Evolutionary conservation across 2,329 filamentous ascomycete genomes (phyloP).

Genomic region (Westerdykella aurantiaca): DNA sequence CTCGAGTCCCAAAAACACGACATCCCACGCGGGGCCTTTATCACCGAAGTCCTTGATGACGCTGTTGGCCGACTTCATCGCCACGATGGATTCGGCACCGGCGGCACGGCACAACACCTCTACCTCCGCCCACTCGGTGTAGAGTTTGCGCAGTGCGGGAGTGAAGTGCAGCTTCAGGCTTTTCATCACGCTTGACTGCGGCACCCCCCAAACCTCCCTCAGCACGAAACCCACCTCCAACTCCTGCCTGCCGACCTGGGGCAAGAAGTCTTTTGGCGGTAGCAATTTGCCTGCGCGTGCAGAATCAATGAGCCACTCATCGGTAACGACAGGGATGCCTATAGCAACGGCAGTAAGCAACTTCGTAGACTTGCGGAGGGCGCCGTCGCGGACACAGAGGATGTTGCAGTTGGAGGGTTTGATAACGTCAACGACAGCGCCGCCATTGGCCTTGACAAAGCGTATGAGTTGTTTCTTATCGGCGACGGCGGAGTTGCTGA

Average conservation of each 20-base stretch:
- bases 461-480: slow-evolving; percentile 19
- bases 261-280: slow-evolving; percentile 29
- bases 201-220: slow-evolving; percentile 23
- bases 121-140: slow-evolving; percentile 35
- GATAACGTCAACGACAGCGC: slow-evolving; percentile 24
- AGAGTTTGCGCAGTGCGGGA: slow-evolving; percentile 29
- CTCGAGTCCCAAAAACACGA: slow-evolving; percentile 27
- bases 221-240: slow-evolving; percentile 38
- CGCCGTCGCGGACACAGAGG: slow-evolving; percentile 35
- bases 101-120: slow-evolving; percentile 33
- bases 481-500: slow-evolving; percentile 29
- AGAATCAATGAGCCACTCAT: slow-evolving; percentile 43
- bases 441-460: slow-evolving; percentile 33
- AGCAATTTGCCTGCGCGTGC: slow-evolving; percentile 34
- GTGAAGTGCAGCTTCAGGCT: slow-evolving; percentile 49
- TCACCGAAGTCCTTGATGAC: slow-evolving; percentile 23
- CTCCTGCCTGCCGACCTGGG: slow-evolving; percentile 30
- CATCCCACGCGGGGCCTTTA: neutral
- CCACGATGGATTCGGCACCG: slow-evolving; percentile 30
- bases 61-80: slow-evolving; percentile 12
- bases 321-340: slow-evolving; percentile 43
- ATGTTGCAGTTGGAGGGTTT: slow-evolving; percentile 26
- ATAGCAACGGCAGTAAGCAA: slow-evolving; percentile 41
- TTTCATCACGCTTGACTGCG: slow-evolving; percentile 43
- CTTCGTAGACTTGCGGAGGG: slow-evolving; percentile 42